Percentiles rank a stretch among this genome's conserved stretches.
These are phyloP conservation scores for Talaromyces ruber DNA, from an alignment of 495 filamentous ascomycete species.

Conservation along the genomic window DNA sequence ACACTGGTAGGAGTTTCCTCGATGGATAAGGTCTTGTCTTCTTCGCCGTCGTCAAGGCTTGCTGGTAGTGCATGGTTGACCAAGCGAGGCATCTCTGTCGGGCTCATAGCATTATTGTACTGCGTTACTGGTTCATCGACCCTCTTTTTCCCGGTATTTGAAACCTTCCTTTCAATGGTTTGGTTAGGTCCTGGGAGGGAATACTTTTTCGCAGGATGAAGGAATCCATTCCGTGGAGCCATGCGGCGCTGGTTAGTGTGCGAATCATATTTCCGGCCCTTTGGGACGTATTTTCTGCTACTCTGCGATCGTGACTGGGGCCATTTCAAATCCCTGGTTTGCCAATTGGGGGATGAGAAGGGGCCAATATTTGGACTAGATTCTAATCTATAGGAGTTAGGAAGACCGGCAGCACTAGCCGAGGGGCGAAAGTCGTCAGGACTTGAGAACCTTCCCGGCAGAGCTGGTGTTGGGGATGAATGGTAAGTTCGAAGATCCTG, in stretches of 20 bases:
- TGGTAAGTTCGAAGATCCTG: conserved; percentile 5
- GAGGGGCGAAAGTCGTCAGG: not conserved
- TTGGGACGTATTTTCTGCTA: not conserved
- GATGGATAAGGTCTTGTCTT: not conserved
- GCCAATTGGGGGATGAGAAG: not conserved
- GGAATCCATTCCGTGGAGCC: not conserved
- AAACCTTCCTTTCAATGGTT: not conserved
- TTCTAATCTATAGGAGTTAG: not conserved
- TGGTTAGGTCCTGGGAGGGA: not conserved
- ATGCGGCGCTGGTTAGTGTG: not conserved
- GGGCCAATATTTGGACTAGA: not conserved
- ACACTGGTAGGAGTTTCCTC: not conserved
- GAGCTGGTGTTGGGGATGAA: conserved; percentile 1
- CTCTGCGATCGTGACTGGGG: not conserved
- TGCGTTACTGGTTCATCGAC: not conserved
- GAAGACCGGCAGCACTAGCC: not conserved
- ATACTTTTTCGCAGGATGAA: not conserved
- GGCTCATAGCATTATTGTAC: not conserved
- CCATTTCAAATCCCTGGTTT: not conserved
- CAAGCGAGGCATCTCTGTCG: not conserved
- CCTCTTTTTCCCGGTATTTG: not conserved
- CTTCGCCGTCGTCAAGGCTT: not conserved
- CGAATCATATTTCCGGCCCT: not conserved
- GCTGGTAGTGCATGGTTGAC: conserved; percentile 8
- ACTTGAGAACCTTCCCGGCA: not conserved